Base-by-base conservation (phyloP, 371 early-diverging fungal species). In the Rhizomucor miehei region DNA sequence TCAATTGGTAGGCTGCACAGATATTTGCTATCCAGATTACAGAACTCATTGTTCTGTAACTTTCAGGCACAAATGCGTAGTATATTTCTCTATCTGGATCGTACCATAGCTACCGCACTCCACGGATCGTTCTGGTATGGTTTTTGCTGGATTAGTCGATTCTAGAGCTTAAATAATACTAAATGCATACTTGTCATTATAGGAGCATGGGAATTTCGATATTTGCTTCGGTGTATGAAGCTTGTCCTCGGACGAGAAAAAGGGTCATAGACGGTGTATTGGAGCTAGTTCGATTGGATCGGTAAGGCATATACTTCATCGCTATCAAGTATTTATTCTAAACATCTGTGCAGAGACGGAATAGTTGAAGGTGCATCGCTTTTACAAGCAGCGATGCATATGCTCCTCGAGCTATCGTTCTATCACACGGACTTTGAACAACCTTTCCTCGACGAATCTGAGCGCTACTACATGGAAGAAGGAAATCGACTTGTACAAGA, bases 81-180 rank as follows among this genome's bases (percentile, higher is more conserved):
- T 59, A 79, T 97, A 14, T 94, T 95, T 60, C 72, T 95, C 41
- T 93, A 93, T 56, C 73, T 97, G 41, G 97, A 97, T 72, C 90
- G 97, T 24, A 92, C 93, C 0, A 92, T 89, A 59, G 89, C 90
- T 14, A 67, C 91, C 21, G 84, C 84, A 13, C 80, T 84, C 14
- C 61, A 84, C n/a, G 76, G 77, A 36, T 86, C 90, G 12, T 63
- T 96, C 45, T 94, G 94, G 80, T 71, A n/a, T n/a, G n/a, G n/a
- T n/a, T n/a, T n/a, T n/a, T n/a, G n/a, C n/a, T n/a, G n/a, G n/a
- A n/a, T n/a, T n/a, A n/a, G n/a, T n/a, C n/a, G n/a, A n/a, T n/a
- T n/a, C n/a, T n/a, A n/a, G n/a, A n/a, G n/a, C n/a, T n/a, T n/a
- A n/a, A n/a, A n/a, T n/a, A n/a, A n/a, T n/a, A n/a, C n/a, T n/a